Percentiles rank a stretch among this genome's conserved stretches.
Evolutionary conservation across 352 stramenopile genomes (phyloP).

Genomic region (Globisporangium cylindrosporum): DNA sequence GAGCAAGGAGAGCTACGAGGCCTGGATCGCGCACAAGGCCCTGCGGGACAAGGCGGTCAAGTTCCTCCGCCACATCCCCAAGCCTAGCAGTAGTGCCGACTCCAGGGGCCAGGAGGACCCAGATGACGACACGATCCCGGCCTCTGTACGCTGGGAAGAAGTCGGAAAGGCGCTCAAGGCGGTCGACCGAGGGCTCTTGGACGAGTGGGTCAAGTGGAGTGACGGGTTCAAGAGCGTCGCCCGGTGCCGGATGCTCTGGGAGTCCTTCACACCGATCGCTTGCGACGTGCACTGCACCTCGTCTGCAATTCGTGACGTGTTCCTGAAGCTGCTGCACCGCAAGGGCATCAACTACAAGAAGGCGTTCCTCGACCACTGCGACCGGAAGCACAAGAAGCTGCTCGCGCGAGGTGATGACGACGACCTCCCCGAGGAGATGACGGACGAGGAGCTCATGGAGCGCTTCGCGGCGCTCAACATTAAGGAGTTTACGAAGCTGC

Average conservation of each 20-base stretch:
- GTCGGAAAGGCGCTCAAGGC: slow-evolving; percentile 88
- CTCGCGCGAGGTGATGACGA: slow-evolving; percentile 56
- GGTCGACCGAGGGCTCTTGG: slow-evolving; percentile 79
- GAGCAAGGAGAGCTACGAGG: slow-evolving; percentile 68
- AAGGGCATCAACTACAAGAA: slow-evolving; percentile 83
- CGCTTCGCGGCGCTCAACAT: slow-evolving; percentile 46
- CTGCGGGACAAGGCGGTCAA: slow-evolving; percentile 74
- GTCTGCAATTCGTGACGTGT: slow-evolving; percentile 84
- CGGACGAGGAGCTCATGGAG: slow-evolving; percentile 60
- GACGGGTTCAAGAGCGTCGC: slow-evolving; percentile 48
- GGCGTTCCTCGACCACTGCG: slow-evolving; percentile 70
- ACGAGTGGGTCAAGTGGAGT: slow-evolving; percentile 85
- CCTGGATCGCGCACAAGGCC: slow-evolving; percentile 79
- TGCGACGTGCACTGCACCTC: slow-evolving; percentile 89
- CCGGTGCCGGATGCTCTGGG: slow-evolving; percentile 78
- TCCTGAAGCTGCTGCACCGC: slow-evolving; percentile 90
- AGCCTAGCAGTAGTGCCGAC: slow-evolving; percentile 25
- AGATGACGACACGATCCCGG: slow-evolving; percentile 29
- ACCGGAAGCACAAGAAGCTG: slow-evolving; percentile 51
- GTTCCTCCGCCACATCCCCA: slow-evolving; percentile 65
- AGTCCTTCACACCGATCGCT: slow-evolving; percentile 77
- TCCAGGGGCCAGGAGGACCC: neutral
- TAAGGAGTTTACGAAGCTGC: slow-evolving; percentile 53
- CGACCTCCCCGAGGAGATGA: slow-evolving; percentile 53
- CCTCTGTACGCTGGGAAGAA: slow-evolving; percentile 63